Evolutionary conservation across 2,329 filamentous ascomycete genomes (phyloP), one percentile per base, ranked within the genome.

Genomic region (Bipolaris oryzae): DNA sequence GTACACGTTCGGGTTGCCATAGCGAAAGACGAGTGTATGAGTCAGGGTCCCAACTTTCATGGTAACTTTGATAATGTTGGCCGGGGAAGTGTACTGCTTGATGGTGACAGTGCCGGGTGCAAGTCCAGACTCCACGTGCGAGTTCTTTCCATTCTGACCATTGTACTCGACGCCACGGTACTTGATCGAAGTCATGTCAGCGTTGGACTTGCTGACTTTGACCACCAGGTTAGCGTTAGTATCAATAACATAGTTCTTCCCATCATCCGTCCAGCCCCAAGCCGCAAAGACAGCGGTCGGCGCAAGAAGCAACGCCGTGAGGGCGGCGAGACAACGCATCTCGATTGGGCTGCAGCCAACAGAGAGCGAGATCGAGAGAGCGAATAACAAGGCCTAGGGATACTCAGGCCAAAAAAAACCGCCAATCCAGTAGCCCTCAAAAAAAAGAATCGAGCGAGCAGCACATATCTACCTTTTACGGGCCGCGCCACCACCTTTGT

Each of bases 151-250:
- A n/a, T 34, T 51, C 39, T 79, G 79, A 47, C 75, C 72, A 9
- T 72, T 64, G 66, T 85, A 84, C 68, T 88, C 83, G 28, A 78
- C 77, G 52, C 83, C 83, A 23, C 82, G 80, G 69, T 81, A 87
- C 53, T 81, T 81, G 70, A 88, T 84, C 1, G 85, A 87, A 31
- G 80, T 86, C 72, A 88, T 84, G 63, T 87, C 85, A 58, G 85
- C 87, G 69, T 78, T 86, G 16, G 77, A 78, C 58, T 80, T 68
- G 62, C 64, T 68, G 52, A 71, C 67, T 10, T 66, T 66, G 41
- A 72, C 67, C 18, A 72, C 53, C 3, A 72, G 62, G 6, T 68
- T 68, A 6, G 66, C 64, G 18, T 63, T 62, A 6, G 64, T 69
- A 33, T 69, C 77, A 35, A 78, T 75, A n/a, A 76, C 71, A 57